Conservation (phyloP, 345 rosid genomes). For the Carallia pectinifolia region DNA sequence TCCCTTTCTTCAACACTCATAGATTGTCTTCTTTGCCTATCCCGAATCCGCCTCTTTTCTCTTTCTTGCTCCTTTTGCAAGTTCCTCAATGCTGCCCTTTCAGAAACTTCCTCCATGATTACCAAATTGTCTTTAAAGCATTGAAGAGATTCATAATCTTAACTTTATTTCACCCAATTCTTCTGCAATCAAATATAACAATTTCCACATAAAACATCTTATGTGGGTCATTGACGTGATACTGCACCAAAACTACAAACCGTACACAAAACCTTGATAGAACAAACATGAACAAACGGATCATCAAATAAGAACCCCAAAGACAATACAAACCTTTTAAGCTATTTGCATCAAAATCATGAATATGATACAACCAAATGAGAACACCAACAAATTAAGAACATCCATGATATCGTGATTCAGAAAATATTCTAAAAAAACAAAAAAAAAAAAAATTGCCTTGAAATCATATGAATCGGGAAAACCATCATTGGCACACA, state of each 20-base stretch:
- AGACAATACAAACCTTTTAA: not conserved
- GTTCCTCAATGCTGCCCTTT: slow-evolving; percentile 40
- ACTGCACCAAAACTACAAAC: not conserved
- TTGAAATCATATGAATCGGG: not conserved
- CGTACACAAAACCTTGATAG: too few species aligned
- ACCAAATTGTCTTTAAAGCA: slow-evolving; percentile 7
- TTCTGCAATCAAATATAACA: not conserved
- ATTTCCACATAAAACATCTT: not conserved
- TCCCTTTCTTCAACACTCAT: slow-evolving; percentile 91
- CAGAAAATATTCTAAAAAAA: not conserved
- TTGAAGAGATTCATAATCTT: not conserved
- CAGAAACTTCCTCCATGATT: slow-evolving; percentile 36
- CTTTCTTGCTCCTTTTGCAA: slow-evolving; percentile 72
- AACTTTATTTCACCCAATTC: not conserved
- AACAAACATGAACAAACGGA: too few species aligned
- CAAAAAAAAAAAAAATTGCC: not conserved
- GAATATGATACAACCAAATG: too few species aligned
- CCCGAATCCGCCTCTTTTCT: slow-evolving; percentile 75
- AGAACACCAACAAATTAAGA: not conserved
- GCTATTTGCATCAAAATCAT: not conserved
- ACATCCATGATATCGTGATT: not conserved
- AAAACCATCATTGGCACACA: not conserved
- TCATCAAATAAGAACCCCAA: not conserved
- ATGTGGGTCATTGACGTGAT: not conserved
- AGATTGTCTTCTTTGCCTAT: slow-evolving; percentile 81